A percentile compares a stretch with the other conserved stretches of the same genome.
These are phyloP conservation scores for Amanita inopinata DNA, from an alignment of 768 basidiomycete genomes.

Conservation along the genomic window DNA sequence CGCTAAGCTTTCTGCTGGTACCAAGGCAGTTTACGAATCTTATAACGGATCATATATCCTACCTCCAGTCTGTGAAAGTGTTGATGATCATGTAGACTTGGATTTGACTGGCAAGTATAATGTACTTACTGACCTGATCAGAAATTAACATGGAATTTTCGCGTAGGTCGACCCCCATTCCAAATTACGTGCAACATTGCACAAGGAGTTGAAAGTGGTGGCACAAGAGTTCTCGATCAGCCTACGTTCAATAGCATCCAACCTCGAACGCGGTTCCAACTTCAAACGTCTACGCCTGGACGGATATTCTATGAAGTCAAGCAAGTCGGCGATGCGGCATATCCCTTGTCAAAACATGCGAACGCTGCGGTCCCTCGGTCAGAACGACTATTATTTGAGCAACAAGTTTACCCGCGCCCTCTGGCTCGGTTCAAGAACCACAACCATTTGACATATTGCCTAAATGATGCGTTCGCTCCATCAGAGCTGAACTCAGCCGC, in stretches of 20 bases:
- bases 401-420: slow-evolving; percentile 75
- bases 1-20: slow-evolving; percentile 54
- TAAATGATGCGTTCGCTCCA: slow-evolving; percentile 56
- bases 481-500: slow-evolving; percentile 43
- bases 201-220: slow-evolving; percentile 54
- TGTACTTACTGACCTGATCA: too few species aligned
- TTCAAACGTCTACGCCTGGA: slow-evolving; percentile 69
- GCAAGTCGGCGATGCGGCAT: slow-evolving; percentile 78
- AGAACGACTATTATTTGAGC: slow-evolving; percentile 70
- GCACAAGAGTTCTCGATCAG: slow-evolving; percentile 62
- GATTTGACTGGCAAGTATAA: slow-evolving; percentile 53
- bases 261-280: slow-evolving; percentile 66
- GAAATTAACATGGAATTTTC: not conserved
- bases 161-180: slow-evolving; percentile 89
- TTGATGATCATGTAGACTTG: slow-evolving; percentile 74
- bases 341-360: slow-evolving; percentile 64
- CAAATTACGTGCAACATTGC: slow-evolving; percentile 87
- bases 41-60: slow-evolving; percentile 71
- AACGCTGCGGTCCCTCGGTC: slow-evolving; percentile 55
- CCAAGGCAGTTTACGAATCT: slow-evolving; percentile 43
- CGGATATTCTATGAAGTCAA: slow-evolving; percentile 86
- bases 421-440: slow-evolving; percentile 67
- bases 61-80: slow-evolving; percentile 74
- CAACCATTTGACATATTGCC: slow-evolving; percentile 62
- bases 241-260: slow-evolving; percentile 82